Evolutionary conservation across 164 flowering plant genomes (phyloP).

Genomic region (Cinnamomum chago): DNA sequence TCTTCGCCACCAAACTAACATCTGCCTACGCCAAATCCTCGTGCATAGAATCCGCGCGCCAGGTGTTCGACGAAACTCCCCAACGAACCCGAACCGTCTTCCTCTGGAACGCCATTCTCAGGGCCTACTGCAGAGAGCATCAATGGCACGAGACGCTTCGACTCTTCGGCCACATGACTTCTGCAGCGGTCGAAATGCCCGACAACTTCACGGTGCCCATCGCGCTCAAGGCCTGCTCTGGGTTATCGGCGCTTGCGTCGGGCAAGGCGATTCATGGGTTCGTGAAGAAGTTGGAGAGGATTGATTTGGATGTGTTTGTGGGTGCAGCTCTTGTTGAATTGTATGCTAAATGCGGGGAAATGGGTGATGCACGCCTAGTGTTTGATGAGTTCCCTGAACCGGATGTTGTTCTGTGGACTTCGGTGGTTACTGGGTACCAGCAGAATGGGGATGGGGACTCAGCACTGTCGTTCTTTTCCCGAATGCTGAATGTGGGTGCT

Average conservation of each 20-base stretch:
- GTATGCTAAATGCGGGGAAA: slow-evolving; percentile 48
- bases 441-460: slow-evolving; percentile 35
- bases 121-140: slow-evolving; percentile 33
- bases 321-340: slow-evolving; percentile 52
- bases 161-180: slow-evolving; percentile 32
- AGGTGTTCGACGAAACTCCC: slow-evolving; percentile 59
- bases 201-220: slow-evolving; percentile 38
- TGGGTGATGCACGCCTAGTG: slow-evolving; percentile 38
- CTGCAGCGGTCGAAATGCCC: slow-evolving; percentile 12
- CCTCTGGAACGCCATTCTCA: slow-evolving; percentile 41
- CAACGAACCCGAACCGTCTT: slow-evolving; percentile 32
- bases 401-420: slow-evolving; percentile 60
- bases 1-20: slow-evolving; percentile 37
- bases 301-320: slow-evolving; percentile 40
- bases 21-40: slow-evolving; percentile 20
- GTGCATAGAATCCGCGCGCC: slow-evolving; percentile 25
- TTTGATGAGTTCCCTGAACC: slow-evolving; percentile 43
- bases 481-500: slow-evolving; percentile 12
- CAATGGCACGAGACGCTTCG: slow-evolving; percentile 32
- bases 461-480: slow-evolving; percentile 38
- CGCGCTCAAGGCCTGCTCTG: slow-evolving; percentile 51
- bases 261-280: slow-evolving; percentile 51
- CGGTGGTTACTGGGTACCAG: slow-evolving; percentile 52
- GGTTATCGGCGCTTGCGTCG: slow-evolving; percentile 16
- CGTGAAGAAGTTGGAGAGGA: slow-evolving; percentile 26